These are phyloP conservation scores for Auricularia cornea DNA, from an alignment of 768 basidiomycete genomes.

Conservation along the genomic window DNA sequence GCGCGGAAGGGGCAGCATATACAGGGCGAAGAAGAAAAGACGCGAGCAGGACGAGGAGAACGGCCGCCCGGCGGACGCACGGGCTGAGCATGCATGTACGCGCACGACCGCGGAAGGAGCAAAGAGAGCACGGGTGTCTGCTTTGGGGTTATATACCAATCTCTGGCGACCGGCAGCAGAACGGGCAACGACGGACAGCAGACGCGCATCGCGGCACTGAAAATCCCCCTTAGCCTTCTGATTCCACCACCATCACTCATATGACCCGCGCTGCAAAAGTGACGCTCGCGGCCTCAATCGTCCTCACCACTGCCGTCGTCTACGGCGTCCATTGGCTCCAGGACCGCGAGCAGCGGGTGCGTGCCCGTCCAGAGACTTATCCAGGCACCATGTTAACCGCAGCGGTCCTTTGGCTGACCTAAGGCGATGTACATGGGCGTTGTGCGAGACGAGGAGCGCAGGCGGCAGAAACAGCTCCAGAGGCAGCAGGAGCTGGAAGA, in stretches of 20 bases:
- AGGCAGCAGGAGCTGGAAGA: constrained; percentile 54
- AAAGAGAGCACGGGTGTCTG: background rate
- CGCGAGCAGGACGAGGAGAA: background rate
- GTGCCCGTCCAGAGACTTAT: constrained; percentile 7
- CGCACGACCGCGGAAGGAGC: background rate
- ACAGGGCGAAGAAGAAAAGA: background rate
- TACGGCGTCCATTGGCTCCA: constrained; percentile 90
- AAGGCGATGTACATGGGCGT: constrained; percentile 92
- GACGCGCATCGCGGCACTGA: background rate
- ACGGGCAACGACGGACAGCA: background rate
- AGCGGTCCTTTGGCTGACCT: constrained; percentile 3
- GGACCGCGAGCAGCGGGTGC: constrained; percentile 70
- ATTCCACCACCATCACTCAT: background rate
- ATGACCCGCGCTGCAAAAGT: constrained; percentile 68
- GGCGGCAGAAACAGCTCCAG: constrained; percentile 59
- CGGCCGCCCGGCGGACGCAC: background rate
- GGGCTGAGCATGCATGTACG: background rate
- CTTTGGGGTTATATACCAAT: background rate
- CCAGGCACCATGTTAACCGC: background rate
- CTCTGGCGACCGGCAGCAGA: background rate
- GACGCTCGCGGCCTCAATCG: constrained; percentile 60
- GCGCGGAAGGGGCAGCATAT: background rate
- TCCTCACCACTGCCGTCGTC: constrained; percentile 60
- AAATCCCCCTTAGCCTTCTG: background rate
- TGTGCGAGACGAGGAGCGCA: constrained; percentile 76